phyloP scores from a whole-genome alignment of 768 basidiomycete genomes.

The Tulasnella sp. region DNA sequence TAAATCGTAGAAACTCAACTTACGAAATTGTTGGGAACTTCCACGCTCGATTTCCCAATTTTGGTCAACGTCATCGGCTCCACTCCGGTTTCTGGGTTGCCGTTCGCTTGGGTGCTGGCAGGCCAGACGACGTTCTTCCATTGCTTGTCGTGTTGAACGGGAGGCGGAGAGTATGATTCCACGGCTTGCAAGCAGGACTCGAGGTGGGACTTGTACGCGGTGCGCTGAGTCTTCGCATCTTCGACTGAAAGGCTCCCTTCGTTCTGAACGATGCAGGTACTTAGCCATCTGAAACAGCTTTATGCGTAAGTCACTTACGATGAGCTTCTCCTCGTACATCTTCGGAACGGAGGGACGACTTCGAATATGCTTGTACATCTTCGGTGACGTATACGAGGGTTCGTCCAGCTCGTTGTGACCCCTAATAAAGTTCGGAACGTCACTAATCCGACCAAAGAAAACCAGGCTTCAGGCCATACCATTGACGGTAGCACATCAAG shows the following conservation, averaged over 20 bases:
- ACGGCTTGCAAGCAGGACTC: slow-evolving; percentile 46
- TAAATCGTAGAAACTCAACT: slow-evolving; percentile 22
- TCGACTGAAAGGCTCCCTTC: slow-evolving; percentile 43
- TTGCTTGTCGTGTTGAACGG: slow-evolving; percentile 49
- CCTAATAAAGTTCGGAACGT: slow-evolving; percentile 29
- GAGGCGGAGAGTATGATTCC: slow-evolving; percentile 36
- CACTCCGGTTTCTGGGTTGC: slow-evolving; percentile 59
- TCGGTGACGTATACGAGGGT: slow-evolving; percentile 74
- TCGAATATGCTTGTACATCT: slow-evolving; percentile 85
- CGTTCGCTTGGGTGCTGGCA: slow-evolving; percentile 37
- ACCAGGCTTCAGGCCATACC: slow-evolving; percentile 31
- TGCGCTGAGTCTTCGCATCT: slow-evolving; percentile 41
- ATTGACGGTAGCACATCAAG: slow-evolving; percentile 76
- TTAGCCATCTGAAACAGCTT: no score
- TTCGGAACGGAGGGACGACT: slow-evolving; percentile 65
- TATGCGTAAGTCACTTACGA: slow-evolving; percentile 43
- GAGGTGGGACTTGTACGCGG: slow-evolving; percentile 48
- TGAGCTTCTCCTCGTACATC: slow-evolving; percentile 68
- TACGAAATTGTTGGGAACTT: slow-evolving; percentile 50
- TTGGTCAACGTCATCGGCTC: slow-evolving; percentile 36
- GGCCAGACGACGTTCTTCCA: slow-evolving; percentile 62
- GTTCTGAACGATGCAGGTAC: no score
- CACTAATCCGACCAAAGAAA: neutral
- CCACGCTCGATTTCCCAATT: slow-evolving; percentile 60
- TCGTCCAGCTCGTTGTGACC: slow-evolving; percentile 86